phyloP scores from a whole-genome alignment of 139 green algal species.

The Medakamo hakoo region DNA sequence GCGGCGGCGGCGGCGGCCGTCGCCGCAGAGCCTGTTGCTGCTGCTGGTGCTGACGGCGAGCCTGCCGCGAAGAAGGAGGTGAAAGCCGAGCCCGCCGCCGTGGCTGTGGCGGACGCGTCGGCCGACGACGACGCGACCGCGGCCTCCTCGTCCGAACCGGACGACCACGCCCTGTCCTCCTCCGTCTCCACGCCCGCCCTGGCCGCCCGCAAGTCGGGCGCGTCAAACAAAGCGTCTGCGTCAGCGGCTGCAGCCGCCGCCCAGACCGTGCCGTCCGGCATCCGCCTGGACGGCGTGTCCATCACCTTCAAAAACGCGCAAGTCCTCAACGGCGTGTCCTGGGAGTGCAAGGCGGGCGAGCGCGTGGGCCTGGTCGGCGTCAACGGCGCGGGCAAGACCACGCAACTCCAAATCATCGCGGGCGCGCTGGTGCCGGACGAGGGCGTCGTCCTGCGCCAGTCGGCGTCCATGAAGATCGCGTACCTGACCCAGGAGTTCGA shows the following conservation, averaged over 20 bases:
- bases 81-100: too few relatives aligned
- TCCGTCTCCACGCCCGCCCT: too few relatives aligned
- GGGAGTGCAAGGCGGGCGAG: slow-evolving; percentile 95
- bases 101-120: too few relatives aligned
- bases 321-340: slow-evolving; percentile 71
- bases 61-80: too few relatives aligned
- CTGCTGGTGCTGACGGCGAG: too few relatives aligned
- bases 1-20: too few relatives aligned
- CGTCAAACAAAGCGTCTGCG: background rate
- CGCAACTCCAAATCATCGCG: slow-evolving; percentile 92
- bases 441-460: slow-evolving; percentile 72
- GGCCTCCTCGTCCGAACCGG: background rate
- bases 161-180: background rate
- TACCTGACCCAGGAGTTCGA: slow-evolving; percentile 98
- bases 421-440: slow-evolving; percentile 67
- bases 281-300: slow-evolving; percentile 27
- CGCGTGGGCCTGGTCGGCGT: slow-evolving; percentile 90
- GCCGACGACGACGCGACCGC: too few relatives aligned
- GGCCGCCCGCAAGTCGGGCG: background rate
- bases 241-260: background rate
- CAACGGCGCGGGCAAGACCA: slow-evolving; percentile 98
- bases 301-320: slow-evolving; percentile 90
- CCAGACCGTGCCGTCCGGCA: background rate
- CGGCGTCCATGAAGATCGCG: slow-evolving; percentile 70
- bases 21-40: too few relatives aligned